Base-by-base conservation (phyloP, 2,329 filamentous ascomycete genomes). In the Stagonosporopsis chrysanthemi region DNA sequence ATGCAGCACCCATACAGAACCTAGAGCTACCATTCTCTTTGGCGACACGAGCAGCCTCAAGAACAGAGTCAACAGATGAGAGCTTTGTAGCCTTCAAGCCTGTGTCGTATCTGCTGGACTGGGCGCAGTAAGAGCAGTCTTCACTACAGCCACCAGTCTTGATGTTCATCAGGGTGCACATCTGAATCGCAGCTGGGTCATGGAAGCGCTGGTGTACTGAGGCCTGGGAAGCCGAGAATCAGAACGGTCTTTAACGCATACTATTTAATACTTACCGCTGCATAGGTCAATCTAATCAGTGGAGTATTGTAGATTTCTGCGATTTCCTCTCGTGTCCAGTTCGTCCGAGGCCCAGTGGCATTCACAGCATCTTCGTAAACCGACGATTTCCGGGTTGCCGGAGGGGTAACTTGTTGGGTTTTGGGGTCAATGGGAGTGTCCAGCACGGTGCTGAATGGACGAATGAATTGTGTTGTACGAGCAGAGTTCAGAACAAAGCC, bases 81-180 rank as follows among this genome's bases (percentile, higher is more conserved):
- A 96, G 86, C 67, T 91, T 90, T 61, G 89, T 90, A 11, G 92
- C 90, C 72, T 91, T 86, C 29, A 96, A 83, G 7, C 91, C 91
- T 4, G 92, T 88, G 65, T 82, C 78, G 83, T 96, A 89, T 24
- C 90, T 88, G 6, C 90, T 92, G 4, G 92, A 93, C 77, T 96
- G 92, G 2, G 92, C 90, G 76, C 92, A 96, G 85, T 97, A 97
- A 23, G 89, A 91, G 80, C 92, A 97, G 78, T 97, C 92, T 77
- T 96, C 92, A 67, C 87, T 92, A 79, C 92, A 97, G 44, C 92
- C 92, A 52, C 92, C 92, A 8, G 91, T 96, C 76, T 97, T 97
- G 82, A 97, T 97, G 82, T 96, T 96, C 90, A 96, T 96, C 56
- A 97, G 83, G 0, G 92, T 97, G 81, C 92, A 97, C 78, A 96